Evolutionary conservation across 1,284 basidiomycete species (phyloP).

Genomic region (Rhodotorula glutinis): DNA sequence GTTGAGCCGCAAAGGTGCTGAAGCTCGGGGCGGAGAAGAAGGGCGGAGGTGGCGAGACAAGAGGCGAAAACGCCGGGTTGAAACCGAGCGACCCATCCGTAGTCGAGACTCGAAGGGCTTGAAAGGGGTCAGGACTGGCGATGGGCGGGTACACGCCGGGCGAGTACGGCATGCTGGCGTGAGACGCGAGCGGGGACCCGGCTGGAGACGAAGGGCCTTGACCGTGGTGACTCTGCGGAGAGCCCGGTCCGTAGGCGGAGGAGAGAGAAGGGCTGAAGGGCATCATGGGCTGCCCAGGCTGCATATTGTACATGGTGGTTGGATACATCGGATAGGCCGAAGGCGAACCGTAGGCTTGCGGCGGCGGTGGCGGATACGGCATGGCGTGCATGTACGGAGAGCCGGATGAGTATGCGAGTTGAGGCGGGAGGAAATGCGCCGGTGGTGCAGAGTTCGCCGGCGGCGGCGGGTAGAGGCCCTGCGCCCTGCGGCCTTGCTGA

Average conservation of each 20-base stretch:
- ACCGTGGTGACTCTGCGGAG: background rate
- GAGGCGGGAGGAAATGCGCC: background rate
- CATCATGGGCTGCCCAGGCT: background rate
- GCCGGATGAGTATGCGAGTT: background rate
- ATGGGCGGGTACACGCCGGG: conserved; percentile 12
- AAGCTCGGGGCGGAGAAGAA: background rate
- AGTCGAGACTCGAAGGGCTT: conserved; percentile 8
- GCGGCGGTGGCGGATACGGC: background rate
- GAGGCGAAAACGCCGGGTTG: conserved; percentile 25
- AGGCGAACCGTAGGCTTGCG: background rate
- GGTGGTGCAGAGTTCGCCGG: background rate
- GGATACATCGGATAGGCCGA: conserved; percentile 1
- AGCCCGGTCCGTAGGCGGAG: conserved; percentile 6
- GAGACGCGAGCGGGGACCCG: conserved; percentile 10
- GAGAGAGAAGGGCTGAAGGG: conserved; percentile 4
- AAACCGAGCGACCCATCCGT: conserved; percentile 9
- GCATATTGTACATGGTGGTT: background rate
- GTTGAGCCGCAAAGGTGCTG: conserved; percentile 1
- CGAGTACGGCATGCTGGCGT: conserved; percentile 16
- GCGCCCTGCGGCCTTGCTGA: background rate
- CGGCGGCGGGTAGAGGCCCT: background rate
- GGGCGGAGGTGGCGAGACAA: conserved; percentile 5
- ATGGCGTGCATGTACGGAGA: background rate
- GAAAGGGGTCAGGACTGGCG: conserved; percentile 21
- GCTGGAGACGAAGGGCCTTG: background rate